Base-by-base conservation (phyloP, 1,284 basidiomycete genomes). In the Papiliotrema terrestris region DNA sequence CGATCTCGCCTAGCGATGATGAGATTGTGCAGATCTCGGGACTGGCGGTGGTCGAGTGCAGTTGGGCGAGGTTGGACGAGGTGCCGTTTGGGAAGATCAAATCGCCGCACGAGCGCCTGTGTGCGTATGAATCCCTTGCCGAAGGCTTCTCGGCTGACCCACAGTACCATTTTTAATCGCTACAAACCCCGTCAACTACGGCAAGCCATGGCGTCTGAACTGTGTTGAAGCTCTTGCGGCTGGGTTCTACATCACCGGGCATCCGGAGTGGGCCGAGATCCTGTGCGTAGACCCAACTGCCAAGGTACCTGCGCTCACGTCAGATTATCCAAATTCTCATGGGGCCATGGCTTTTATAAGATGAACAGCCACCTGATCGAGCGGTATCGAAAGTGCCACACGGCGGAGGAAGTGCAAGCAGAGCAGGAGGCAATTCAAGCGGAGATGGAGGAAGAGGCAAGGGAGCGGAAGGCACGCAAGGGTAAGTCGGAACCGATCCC, bases 1-100 rank as follows among this genome's bases (percentile, higher is more conserved):
- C 89, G 2, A 83, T 98, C 26, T 89, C 86, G 46, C 92, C 91
- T 0, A 83, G 86, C 0, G 95, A 98, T 71, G 83, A 84, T 17
- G 86, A 88, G n/a, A 84, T 94, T 50, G 79, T 98, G 14, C 79
- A 82, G 3, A 81, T 83, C 56, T 80, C 81, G 41, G 95, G 95
- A 0, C 78, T 98, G 1, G 95, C 95, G 0, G 95, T 98, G 8
- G 92, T 98, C 1, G 95, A 98, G 72, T 97, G 93, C 74, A 94
- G 91, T 3, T 98, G 95, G 95, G 95, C 95, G 2, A 82, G 93
- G 20, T 78, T 98, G 8, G 90, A 93, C 52, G 94, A 98, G 61
- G 86, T 98, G 2, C 95, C 95, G 0, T 98, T 96, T 72, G 81
- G 83, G 51, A 97, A 96, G 77, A 95, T 98, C 66, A 84, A 89